A percentile compares a stretch with the other conserved stretches of the same genome.
These are phyloP conservation scores for Taiozyma sp. DNA, from an alignment of 1,139 yeast genomes.

Conservation along the genomic window DNA sequence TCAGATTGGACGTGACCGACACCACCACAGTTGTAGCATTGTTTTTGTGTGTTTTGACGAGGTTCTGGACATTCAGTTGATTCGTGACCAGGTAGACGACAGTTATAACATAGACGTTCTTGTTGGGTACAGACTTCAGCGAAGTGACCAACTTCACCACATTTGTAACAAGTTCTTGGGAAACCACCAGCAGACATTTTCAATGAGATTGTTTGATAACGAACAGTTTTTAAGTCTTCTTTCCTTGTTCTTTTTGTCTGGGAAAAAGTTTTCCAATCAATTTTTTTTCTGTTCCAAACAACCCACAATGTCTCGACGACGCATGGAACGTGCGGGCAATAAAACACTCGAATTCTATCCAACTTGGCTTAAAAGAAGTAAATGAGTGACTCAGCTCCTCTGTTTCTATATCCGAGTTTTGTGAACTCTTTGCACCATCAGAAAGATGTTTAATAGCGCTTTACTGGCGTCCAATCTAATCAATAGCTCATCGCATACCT, in stretches of 20 bases:
- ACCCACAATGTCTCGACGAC: background rate
- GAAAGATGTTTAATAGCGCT: background rate
- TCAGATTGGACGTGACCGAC: constrained; percentile 73
- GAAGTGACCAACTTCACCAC: constrained; percentile 90
- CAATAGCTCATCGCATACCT: background rate
- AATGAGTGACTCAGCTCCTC: background rate
- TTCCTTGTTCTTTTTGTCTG: background rate
- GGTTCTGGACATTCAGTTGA: constrained; percentile 86
- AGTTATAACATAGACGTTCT: constrained; percentile 88
- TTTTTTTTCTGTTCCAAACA: background rate
- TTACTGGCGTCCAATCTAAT: background rate
- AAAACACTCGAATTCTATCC: background rate
- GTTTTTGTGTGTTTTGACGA: constrained; percentile 76
- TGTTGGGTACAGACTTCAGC: constrained; percentile 84
- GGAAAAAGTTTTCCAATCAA: constrained; percentile 1
- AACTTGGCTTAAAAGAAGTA: background rate
- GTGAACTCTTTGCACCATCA: background rate
- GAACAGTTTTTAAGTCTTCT: background rate
- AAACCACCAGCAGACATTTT: constrained; percentile 46
- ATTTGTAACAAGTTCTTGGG: constrained; percentile 86
- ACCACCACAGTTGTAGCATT: constrained; percentile 81
- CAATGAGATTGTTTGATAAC: background rate
- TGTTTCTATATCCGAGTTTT: background rate
- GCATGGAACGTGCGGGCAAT: background rate
- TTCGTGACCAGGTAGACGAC: constrained; percentile 88